Percentiles rank a stretch among this genome's conserved stretches.
These are phyloP conservation scores for Neovahlkampfia damariscottae DNA, from an alignment of 78 protist genomes.

Conservation along the genomic window DNA sequence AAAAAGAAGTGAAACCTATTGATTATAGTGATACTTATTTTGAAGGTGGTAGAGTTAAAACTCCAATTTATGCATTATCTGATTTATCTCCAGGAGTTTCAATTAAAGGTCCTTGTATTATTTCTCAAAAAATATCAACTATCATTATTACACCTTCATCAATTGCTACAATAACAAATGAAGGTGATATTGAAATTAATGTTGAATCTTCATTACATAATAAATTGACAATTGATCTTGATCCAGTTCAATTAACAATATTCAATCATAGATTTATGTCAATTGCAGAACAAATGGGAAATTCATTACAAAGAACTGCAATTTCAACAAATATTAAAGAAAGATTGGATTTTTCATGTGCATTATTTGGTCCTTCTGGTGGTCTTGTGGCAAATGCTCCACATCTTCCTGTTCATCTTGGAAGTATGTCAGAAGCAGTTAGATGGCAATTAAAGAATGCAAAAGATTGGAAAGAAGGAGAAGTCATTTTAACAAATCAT, in stretches of 20 bases:
- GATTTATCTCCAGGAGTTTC: constrained; percentile 18
- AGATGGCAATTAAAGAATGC: constrained; percentile 26
- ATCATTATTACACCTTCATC: constrained; percentile 57
- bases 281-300: constrained; percentile 97
- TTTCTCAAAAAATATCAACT: constrained; percentile 61
- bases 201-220: not conserved
- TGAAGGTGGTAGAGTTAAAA: constrained; percentile 24
- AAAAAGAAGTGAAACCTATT: not conserved
- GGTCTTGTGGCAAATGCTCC: constrained; percentile 94
- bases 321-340: constrained; percentile 85
- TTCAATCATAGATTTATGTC: constrained; percentile 86
- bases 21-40: constrained; percentile 20
- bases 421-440: constrained; percentile 82
- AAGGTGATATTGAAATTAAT: constrained; percentile 51
- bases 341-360: constrained; percentile 87
- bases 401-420: constrained; percentile 90
- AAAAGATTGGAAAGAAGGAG: constrained; percentile 57
- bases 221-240: constrained; percentile 13
- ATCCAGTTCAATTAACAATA: constrained; percentile 59
- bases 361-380: constrained; percentile 78
- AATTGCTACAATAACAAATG: constrained; percentile 18
- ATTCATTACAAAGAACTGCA: constrained; percentile 79
- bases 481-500: constrained; percentile 76
- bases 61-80: constrained; percentile 30
- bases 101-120: constrained; percentile 70